A percentile compares a stretch with the other conserved stretches of the same genome.
Conservation (phyloP, 805 yeast genomes). For the Candida broadrunensis region DNA sequence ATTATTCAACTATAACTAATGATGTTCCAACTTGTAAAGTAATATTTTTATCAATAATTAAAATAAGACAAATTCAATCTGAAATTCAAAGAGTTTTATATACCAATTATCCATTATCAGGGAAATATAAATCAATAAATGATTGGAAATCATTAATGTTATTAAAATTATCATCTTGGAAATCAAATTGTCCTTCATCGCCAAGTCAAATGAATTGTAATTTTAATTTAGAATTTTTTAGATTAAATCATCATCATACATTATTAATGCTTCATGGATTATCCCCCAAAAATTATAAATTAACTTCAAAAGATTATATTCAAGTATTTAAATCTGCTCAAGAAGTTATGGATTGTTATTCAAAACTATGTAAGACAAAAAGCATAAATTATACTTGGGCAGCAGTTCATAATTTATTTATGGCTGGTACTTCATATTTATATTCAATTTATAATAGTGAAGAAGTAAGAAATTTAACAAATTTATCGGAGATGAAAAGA, state of each 20-base stretch:
- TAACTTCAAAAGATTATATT: conserved; percentile 51
- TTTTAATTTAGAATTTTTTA: conserved; percentile 68
- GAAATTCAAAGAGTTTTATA: conserved; percentile 71
- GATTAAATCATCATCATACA: conserved; percentile 75
- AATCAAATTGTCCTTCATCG: conserved; percentile 51
- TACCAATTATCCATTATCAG: conserved; percentile 69
- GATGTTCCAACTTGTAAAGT: conserved; percentile 62
- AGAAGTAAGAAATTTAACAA: conserved; percentile 45
- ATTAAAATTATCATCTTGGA: conserved; percentile 61
- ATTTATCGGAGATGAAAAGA: conserved; percentile 41
- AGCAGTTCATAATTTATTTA: conserved; percentile 82
- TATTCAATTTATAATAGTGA: conserved; percentile 72
- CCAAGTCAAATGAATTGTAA: conserved; percentile 64
- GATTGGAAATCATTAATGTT: conserved; percentile 64
- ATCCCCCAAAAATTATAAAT: conserved; percentile 62
- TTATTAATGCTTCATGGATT: conserved; percentile 71
- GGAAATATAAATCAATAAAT: conserved; percentile 48
- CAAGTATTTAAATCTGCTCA: conserved; percentile 62
- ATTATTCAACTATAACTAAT: conserved; percentile 28
- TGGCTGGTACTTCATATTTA: conserved; percentile 84
- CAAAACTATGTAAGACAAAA: conserved; percentile 51
- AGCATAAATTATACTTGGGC: conserved; percentile 88
- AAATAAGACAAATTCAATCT: conserved; percentile 71
- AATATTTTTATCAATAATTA: conserved; percentile 65
- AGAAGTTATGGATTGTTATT: conserved; percentile 63